These are phyloP conservation scores for button mushroom (Agaricus bisporus) DNA, from an alignment of 768 basidiomycete genomes.

Conservation along the genomic window DNA sequence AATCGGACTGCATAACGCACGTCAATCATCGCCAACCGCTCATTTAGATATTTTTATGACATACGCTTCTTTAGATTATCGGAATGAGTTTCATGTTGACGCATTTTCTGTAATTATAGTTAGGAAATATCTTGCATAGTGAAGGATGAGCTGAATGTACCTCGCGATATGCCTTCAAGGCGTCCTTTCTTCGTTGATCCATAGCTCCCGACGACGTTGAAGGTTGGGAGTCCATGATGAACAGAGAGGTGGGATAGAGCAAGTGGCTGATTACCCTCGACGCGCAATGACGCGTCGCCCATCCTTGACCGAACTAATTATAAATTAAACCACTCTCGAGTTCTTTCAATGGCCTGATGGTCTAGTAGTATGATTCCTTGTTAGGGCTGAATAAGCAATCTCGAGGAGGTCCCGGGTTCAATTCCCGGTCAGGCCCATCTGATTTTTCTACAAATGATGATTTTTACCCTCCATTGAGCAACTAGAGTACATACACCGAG, in stretches of 20 bases:
- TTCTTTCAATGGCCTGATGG: conserved; percentile 34
- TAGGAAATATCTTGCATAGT: not conserved
- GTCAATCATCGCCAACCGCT: not conserved
- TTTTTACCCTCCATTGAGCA: not conserved
- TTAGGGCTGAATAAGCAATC: conserved; percentile 31
- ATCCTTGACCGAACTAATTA: not conserved
- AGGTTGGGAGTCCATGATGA: conserved; percentile 36
- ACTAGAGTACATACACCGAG: not conserved
- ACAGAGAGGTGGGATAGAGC: conserved; percentile 5
- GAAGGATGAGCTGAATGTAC: conserved; percentile 27
- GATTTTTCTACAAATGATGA: not conserved
- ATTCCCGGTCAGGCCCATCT: conserved; percentile 73
- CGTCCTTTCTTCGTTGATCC: conserved; percentile 68
- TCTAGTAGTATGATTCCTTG: conserved; percentile 61
- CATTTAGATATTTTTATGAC: conserved; percentile 21
- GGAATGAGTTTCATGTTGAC: conserved; percentile 80
- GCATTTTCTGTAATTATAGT: conserved; percentile 71
- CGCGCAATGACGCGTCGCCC: conserved; percentile 36
- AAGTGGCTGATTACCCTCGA: conserved; percentile 15
- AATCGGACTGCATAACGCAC: conserved; percentile 61
- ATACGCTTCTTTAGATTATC: conserved; percentile 86
- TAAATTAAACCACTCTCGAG: not conserved
- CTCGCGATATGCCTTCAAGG: conserved; percentile 72
- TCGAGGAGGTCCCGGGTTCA: conserved; percentile 88
- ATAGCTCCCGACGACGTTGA: conserved; percentile 56